phyloP scores from a whole-genome alignment of 2,329 filamentous ascomycete species.

The Dendrostoma leiphaemia region DNA sequence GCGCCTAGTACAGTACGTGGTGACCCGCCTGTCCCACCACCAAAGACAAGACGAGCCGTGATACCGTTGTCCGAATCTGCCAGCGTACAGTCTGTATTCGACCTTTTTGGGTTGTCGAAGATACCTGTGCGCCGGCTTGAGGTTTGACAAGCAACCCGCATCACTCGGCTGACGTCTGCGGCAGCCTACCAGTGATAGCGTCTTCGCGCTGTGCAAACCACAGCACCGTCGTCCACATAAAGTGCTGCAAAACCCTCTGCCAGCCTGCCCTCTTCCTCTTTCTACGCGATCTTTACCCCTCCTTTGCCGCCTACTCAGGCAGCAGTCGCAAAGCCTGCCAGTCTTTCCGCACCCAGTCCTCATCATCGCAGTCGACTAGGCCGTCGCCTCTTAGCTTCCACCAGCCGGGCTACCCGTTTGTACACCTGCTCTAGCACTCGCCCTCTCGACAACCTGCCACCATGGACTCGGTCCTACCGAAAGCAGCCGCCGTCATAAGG shows the following conservation, averaged over 20 bases:
- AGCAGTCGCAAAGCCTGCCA: neutral
- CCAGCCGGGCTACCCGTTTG: no score
- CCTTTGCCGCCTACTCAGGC: neutral
- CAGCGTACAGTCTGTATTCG: no score
- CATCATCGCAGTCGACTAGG: neutral
- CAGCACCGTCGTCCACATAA: neutral
- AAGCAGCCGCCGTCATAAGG: conserved; percentile 1
- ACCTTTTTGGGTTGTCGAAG: no score
- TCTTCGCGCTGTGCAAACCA: no score
- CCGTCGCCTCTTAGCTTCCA: neutral
- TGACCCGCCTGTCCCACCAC: no score
- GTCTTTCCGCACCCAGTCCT: no score
- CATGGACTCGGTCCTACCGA: conserved; percentile 11
- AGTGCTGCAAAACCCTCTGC: neutral
- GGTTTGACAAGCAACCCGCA: no score
- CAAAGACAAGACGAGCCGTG: no score
- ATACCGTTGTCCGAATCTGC: no score
- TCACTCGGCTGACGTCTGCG: neutral
- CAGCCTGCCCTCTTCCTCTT: neutral
- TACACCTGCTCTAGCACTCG: no score
- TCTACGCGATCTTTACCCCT: neutral
- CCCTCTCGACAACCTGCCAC: neutral
- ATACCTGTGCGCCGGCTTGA: no score
- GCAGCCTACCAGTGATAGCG: neutral
- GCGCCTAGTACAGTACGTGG: no score